A percentile compares a stretch with the other conserved stretches of the same genome.
Evolutionary conservation across 108 stramenopile genomes (phyloP).

Genomic region (Fragilariopsis cylindrus): DNA sequence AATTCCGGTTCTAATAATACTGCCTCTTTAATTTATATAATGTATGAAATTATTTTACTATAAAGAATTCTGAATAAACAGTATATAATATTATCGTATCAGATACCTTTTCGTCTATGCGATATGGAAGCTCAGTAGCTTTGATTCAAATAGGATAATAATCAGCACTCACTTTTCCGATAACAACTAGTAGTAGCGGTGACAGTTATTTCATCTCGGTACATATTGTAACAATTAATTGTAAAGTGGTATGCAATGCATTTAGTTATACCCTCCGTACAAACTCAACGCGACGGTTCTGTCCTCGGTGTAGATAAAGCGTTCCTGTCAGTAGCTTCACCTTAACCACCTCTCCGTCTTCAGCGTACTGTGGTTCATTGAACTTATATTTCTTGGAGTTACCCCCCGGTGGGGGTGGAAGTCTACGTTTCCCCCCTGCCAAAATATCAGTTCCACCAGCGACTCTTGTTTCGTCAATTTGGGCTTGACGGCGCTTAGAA

Average conservation of each 20-base stretch:
- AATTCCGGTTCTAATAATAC: too few species aligned
- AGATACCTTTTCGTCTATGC: too few species aligned
- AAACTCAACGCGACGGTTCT: conserved; percentile 54
- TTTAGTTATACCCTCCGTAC: conserved; percentile 46
- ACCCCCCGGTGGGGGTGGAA: conserved; percentile 7
- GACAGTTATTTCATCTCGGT: not conserved
- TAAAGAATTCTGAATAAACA: too few species aligned
- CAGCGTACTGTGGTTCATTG: conserved; percentile 6
- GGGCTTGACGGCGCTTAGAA: conserved; percentile 47
- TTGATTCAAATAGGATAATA: not conserved
- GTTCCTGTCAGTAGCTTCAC: conserved; percentile 67
- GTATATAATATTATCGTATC: too few species aligned
- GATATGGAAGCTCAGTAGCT: too few species aligned
- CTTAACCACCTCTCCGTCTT: conserved; percentile 51
- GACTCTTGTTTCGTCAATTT: conserved; percentile 34
- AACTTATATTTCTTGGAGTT: conserved; percentile 18
- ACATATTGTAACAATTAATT: not conserved
- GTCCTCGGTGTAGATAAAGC: conserved; percentile 57
- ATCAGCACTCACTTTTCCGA: not conserved
- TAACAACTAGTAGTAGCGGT: too few species aligned
- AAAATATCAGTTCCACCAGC: conserved; percentile 3
- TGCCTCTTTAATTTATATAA: too few species aligned
- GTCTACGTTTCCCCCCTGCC: conserved; percentile 22
- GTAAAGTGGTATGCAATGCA: not conserved
- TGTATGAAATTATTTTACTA: too few species aligned